A percentile compares a stretch with the other conserved stretches of the same genome.
These are phyloP conservation scores for Trichoderma atroviride DNA, from an alignment of 2,329 filamentous ascomycete genomes.

Conservation along the genomic window DNA sequence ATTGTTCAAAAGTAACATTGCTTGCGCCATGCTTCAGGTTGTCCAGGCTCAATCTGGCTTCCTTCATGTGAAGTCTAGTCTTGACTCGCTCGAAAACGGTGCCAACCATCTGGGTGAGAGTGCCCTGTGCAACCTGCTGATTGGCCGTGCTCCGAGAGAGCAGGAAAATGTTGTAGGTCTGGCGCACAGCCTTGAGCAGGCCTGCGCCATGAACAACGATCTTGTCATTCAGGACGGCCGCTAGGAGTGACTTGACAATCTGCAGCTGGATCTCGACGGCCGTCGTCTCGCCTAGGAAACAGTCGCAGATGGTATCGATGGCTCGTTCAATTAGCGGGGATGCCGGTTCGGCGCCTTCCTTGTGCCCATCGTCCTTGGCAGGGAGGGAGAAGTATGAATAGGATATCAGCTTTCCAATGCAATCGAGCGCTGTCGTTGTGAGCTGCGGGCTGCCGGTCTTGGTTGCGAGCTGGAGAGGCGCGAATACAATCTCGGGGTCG, in stretches of 20 bases:
- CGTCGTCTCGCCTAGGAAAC: constrained; percentile 95
- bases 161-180: constrained; percentile 98
- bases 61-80: constrained; percentile 81
- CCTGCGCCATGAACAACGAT: constrained; percentile 97
- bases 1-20: constrained; percentile 54
- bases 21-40: constrained; percentile 57
- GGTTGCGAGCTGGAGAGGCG: constrained; percentile 85
- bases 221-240: constrained; percentile 96
- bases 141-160: constrained; percentile 92
- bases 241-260: constrained; percentile 94
- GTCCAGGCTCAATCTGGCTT: constrained; percentile 65
- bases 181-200: constrained; percentile 90
- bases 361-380: constrained; percentile 47
- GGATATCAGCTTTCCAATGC: constrained; percentile 97
- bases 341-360: constrained; percentile 45
- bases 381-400: constrained; percentile 95
- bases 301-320: constrained; percentile 99
- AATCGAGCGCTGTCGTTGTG: constrained; percentile 89
- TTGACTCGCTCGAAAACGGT: constrained; percentile 97
- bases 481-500: constrained; percentile 89
- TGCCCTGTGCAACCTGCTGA: constrained; percentile 96
- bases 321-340: constrained; percentile 91
- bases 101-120: constrained; percentile 96
- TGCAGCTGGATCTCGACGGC: constrained; percentile 91
- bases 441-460: constrained; percentile 83